A percentile compares a stretch with the other conserved stretches of the same genome.
phyloP scores from a whole-genome alignment of 2,329 filamentous ascomycete species.

The Pseudofabraea citricarpa region DNA sequence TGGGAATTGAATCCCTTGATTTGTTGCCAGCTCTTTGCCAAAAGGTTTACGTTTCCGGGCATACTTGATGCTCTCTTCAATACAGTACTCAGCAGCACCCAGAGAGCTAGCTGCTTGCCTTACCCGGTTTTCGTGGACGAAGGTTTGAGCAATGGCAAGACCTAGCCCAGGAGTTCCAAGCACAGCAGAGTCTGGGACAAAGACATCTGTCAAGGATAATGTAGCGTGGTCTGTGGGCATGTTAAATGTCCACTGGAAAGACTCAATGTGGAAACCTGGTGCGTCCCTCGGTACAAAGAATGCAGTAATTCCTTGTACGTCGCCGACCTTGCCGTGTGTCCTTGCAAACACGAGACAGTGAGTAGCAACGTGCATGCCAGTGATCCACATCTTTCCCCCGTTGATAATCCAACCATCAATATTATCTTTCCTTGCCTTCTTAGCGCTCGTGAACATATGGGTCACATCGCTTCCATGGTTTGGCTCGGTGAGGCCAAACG shows the following conservation, averaged over 20 bases:
- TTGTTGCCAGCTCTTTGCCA: constrained; percentile 49
- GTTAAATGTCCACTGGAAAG: constrained; percentile 61
- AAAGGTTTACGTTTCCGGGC: constrained; percentile 50
- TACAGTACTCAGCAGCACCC: constrained; percentile 55
- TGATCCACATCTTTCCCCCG: constrained; percentile 62
- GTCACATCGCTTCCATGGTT: constrained; percentile 59
- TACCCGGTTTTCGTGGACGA: constrained; percentile 62
- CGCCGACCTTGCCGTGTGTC: constrained; percentile 47
- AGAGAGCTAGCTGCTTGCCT: constrained; percentile 58
- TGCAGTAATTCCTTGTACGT: constrained; percentile 52
- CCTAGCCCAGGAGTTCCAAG: constrained; percentile 49
- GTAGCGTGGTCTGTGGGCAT: constrained; percentile 65
- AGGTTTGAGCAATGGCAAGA: constrained; percentile 57
- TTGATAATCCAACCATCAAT: constrained; percentile 46
- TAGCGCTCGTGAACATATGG: constrained; percentile 52
- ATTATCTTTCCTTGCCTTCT: constrained; percentile 37
- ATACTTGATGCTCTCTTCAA: constrained; percentile 51
- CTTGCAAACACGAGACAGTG: constrained; percentile 59
- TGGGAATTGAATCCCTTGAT: constrained; percentile 61
- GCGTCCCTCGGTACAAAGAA: constrained; percentile 52
- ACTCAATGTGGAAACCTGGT: constrained; percentile 47
- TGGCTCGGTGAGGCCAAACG: constrained; percentile 59
- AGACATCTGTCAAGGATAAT: constrained; percentile 50
- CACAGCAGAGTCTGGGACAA: constrained; percentile 46
- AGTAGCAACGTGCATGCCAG: constrained; percentile 55